phyloP scores from a whole-genome alignment of 805 yeast species.

The Saccharomyces jurei region DNA sequence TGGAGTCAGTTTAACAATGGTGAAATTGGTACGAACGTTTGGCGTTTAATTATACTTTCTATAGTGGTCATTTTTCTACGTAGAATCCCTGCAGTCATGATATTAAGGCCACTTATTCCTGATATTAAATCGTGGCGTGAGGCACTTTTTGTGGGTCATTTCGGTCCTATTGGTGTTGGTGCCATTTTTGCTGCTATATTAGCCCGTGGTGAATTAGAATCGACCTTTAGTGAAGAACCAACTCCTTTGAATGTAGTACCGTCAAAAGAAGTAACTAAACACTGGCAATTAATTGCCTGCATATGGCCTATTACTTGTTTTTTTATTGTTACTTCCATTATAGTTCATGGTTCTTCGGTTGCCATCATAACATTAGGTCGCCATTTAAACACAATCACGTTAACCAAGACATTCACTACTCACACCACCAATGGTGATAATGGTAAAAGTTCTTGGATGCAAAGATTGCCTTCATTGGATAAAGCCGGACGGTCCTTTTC shows the following conservation, averaged over 20 bases:
- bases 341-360: slow-evolving; percentile 87
- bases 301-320: slow-evolving; percentile 84
- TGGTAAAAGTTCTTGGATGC: slow-evolving; percentile 65
- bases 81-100: slow-evolving; percentile 73
- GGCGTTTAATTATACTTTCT: slow-evolving; percentile 75
- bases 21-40: slow-evolving; percentile 55
- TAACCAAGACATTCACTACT: slow-evolving; percentile 83
- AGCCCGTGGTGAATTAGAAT: slow-evolving; percentile 66
- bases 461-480: slow-evolving; percentile 74
- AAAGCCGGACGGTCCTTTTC: slow-evolving; percentile 64
- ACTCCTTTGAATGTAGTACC: slow-evolving; percentile 53
- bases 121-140: slow-evolving; percentile 90
- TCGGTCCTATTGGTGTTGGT: slow-evolving; percentile 95
- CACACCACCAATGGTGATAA: slow-evolving; percentile 48
- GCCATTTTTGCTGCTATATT: slow-evolving; percentile 79
- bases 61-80: slow-evolving; percentile 66
- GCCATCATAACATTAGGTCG: slow-evolving; percentile 71
- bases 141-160: slow-evolving; percentile 89
- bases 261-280: slow-evolving; percentile 33
- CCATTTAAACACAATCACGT: slow-evolving; percentile 83
- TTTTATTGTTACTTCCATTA: slow-evolving; percentile 69
- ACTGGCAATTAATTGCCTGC: slow-evolving; percentile 51
- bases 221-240: slow-evolving; percentile 38
- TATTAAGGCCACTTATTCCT: slow-evolving; percentile 70
- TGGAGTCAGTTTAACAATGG: slow-evolving; percentile 70